phyloP scores from a whole-genome alignment of 805 yeast genomes.

The Starmerella apicola region DNA sequence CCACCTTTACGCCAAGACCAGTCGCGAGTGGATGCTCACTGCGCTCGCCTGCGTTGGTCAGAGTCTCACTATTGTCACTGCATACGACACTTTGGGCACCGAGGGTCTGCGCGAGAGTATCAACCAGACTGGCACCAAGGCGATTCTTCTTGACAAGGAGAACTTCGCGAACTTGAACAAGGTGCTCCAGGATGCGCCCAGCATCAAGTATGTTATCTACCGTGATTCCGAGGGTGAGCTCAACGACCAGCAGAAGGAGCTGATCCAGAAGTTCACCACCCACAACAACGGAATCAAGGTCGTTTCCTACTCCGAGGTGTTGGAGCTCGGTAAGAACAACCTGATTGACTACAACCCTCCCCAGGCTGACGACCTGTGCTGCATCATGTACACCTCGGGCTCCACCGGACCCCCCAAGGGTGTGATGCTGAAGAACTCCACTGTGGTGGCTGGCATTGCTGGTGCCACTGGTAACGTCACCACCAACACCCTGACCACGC shows the following conservation, averaged over 20 bases:
- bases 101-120: constrained; percentile 62
- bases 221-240: constrained; percentile 37
- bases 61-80: constrained; percentile 79
- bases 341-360: constrained; percentile 34
- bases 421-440: constrained; percentile 54
- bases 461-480: constrained; percentile 62
- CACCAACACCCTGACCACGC: constrained; percentile 35
- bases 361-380: constrained; percentile 46
- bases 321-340: constrained; percentile 48
- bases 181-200: constrained; percentile 50
- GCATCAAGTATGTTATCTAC: constrained; percentile 60
- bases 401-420: constrained; percentile 81
- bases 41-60: constrained; percentile 70
- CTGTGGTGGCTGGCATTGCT: constrained; percentile 71
- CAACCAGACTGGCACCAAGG: constrained; percentile 65
- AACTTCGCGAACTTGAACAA: constrained; percentile 53
- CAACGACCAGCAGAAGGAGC: constrained; percentile 47
- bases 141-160: constrained; percentile 72
- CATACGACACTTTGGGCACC: constrained; percentile 39
- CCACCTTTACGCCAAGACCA: constrained; percentile 81
- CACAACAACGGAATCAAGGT: constrained; percentile 56
- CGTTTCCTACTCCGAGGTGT: constrained; percentile 50
- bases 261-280: constrained; percentile 45
- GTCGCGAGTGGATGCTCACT: constrained; percentile 81
- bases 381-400: constrained; percentile 83